Conservation (phyloP, 2,329 filamentous ascomycete genomes). For the Ophiostoma populinum region DNA sequence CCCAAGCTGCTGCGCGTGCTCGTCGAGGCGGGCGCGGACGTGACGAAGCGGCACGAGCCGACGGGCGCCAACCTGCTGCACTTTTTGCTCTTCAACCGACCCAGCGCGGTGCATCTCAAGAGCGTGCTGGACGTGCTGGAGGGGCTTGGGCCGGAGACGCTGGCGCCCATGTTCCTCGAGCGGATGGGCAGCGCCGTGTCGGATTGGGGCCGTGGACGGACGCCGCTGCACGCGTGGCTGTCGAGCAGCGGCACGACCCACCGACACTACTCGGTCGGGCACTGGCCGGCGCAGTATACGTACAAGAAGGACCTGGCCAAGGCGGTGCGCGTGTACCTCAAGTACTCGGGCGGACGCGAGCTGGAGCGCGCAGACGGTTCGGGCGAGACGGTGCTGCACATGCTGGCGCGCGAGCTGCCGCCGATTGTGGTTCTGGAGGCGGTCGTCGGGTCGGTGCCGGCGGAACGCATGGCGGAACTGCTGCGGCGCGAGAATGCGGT, state of each 20-base stretch:
- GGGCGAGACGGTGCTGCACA: constrained; percentile 49
- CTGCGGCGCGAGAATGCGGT: constrained; percentile 59
- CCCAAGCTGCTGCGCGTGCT: constrained; percentile 40
- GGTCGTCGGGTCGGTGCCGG: constrained; percentile 37
- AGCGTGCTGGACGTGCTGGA: constrained; percentile 41
- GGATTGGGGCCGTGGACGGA: constrained; percentile 32
- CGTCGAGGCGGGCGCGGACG: constrained; percentile 51
- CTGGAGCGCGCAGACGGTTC: constrained; percentile 43
- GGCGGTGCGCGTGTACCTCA: constrained; percentile 31
- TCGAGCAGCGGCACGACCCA: too few relatives aligned
- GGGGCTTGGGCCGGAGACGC: constrained; percentile 22
- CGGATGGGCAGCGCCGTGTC: constrained; percentile 29
- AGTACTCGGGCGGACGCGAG: constrained; percentile 35
- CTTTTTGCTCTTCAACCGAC: constrained; percentile 23
- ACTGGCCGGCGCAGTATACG: neutral
- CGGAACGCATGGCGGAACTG: constrained; percentile 21
- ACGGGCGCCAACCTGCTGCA: constrained; percentile 53
- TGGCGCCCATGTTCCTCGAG: constrained; percentile 40
- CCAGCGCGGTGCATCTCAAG: constrained; percentile 21
- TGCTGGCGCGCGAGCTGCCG: constrained; percentile 24
- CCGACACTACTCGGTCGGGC: too few relatives aligned
- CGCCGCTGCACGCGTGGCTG: constrained; percentile 47
- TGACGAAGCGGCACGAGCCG: constrained; percentile 38
- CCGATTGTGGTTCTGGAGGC: constrained; percentile 18
- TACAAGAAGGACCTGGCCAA: constrained; percentile 14